Evolutionary conservation across 2,329 filamentous ascomycete genomes (phyloP), one percentile per base, ranked within the genome.

Genomic region (Gaeumannomyces tritici): DNA sequence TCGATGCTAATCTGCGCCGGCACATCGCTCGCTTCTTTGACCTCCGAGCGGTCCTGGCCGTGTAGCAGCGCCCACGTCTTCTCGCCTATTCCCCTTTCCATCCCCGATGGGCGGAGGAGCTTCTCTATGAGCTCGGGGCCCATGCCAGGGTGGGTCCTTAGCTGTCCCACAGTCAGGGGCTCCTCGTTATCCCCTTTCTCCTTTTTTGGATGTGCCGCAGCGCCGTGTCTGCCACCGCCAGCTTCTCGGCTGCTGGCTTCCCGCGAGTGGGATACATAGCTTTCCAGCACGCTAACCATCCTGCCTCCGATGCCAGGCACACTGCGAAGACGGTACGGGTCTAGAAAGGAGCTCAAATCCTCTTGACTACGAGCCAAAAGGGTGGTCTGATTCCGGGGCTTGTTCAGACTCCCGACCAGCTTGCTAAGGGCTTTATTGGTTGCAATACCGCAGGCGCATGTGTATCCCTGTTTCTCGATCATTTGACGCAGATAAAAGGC

Each of bases 1-100:
- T 98, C 93, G 66, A 98, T 95, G 73, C 91, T 95, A 71, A 98
- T 96, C 73, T 97, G 93, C 1, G 85, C 86, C 0, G 93, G 93
- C 1, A 96, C 75, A 57, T 86, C 83, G 67, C 84, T 84, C 2
- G 86, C 89, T 65, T 86, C 80, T 60, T 86, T 85, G 24, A 98
- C 91, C 63, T 90, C 86, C 0, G 83, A 80, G 61, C 86, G 76
- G 72, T 98, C 93, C 31, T 91, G 80, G 7, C 93, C 93, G 71
- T 97, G 88, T 2, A 98, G 76, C 8, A 96, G 78, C 24, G 78
- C 80, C 91, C 91, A 98, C 3, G 92, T 77, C 67, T 85, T 88
- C 42, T 77, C 72, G 0, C 91, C 91, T 61, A 92, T 85, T 31
- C 89, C 90, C 67, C 83, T 85, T 63, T 89, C 85, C 2, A 85